Conservation (phyloP, 352 stramenopile genomes). For the Pythium utonaiense region DNA sequence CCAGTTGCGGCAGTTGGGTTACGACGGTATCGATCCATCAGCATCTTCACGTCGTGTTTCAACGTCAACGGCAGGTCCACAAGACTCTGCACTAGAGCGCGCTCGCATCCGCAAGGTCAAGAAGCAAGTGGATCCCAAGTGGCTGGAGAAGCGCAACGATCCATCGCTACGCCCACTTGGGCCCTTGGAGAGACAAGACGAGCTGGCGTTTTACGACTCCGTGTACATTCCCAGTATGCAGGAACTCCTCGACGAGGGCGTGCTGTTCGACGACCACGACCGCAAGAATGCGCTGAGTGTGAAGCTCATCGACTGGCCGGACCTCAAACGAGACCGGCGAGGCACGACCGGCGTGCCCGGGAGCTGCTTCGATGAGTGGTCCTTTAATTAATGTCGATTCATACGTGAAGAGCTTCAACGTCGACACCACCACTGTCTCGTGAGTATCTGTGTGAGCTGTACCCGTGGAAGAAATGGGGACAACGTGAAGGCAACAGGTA, state of each 20-base stretch:
- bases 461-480: neutral
- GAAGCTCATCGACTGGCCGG: constrained; percentile 3
- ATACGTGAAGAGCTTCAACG: no score
- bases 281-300: constrained; percentile 1
- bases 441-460: no score
- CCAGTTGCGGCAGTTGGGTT: constrained; percentile 22
- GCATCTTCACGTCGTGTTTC: neutral
- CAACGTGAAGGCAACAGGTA: neutral
- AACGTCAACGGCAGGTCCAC: constrained; percentile 12
- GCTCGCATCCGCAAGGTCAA: constrained; percentile 53
- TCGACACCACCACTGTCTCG: no score
- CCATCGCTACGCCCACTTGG: constrained; percentile 40
- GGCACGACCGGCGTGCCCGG: constrained; percentile 45
- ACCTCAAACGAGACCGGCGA: constrained; percentile 29
- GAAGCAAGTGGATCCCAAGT: constrained; percentile 66
- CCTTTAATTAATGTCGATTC: constrained; percentile 1
- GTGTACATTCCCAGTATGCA: constrained; percentile 29
- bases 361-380: constrained; percentile 52
- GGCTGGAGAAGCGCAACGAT: constrained; percentile 53
- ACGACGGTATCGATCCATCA: constrained; percentile 9
- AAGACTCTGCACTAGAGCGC: constrained; percentile 33
- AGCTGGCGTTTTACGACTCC: constrained; percentile 46
- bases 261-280: constrained; percentile 45
- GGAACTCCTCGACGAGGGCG: constrained; percentile 34
- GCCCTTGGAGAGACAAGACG: constrained; percentile 45